Base-by-base conservation (phyloP, 2,329 filamentous ascomycete species). In the Cladosporium cucumerinum region DNA sequence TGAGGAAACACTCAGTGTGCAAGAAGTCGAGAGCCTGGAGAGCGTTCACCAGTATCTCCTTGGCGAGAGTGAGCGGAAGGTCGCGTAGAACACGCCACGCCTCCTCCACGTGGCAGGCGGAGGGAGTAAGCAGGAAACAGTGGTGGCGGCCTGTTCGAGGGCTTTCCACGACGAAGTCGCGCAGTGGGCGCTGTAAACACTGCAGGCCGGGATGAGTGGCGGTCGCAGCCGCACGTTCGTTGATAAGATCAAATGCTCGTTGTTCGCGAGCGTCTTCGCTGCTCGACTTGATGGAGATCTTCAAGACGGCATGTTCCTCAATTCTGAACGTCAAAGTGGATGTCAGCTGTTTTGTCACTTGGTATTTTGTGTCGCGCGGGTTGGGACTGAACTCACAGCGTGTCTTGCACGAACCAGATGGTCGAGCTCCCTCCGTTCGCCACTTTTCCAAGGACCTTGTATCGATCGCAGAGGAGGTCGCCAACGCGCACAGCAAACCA, bases 401-500 rank as follows among this genome's bases (percentile, higher is more conserved):
- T 32, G 34, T 62, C 60, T 32, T 46, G 23, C 16, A 54, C 48
- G n/a, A 62, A 54, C 60, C 60, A 62, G 36, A 62, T 55, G 5
- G 60, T 62, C 18, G 60, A 62, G 34, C 60, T 62, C 5, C 60
- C 60, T 43, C 60, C 60, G 39, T 62, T 54, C 4, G 60, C 60
- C 49, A 62, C 49, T 51, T 62, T 62, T 25, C 60, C 60, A n/a
- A 62, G 60, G n/a, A 55, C 49, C 49, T 54, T 55, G 60, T 62
- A 62, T 14, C 48, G 60, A 11, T 46, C 49, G 32, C 43, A 36
- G 49, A 62, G 48, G 26, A 62, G 48, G 34, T 62, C 60, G 25
- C 60, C 60, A 6, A 62, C 49, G 11, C 49, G 49, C 14, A 55
- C 60, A 16, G 60, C 60, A 26, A 54, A 62, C 60, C 60, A 62